Base-by-base conservation (phyloP, 805 yeast species). In the Yarrowia sp. region DNA sequence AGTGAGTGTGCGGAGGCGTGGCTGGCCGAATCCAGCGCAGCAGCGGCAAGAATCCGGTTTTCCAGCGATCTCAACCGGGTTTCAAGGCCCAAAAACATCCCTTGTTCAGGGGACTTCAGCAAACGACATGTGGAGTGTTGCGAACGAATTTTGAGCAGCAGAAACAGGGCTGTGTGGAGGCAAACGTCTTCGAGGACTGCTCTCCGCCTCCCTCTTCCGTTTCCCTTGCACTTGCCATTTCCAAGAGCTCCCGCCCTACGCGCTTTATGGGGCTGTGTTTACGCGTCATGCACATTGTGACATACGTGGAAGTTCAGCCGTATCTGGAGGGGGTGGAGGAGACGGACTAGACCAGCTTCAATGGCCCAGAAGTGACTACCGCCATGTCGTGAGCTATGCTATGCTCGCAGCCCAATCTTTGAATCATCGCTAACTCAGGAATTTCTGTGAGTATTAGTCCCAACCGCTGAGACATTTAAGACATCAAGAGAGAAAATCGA, bases 391-490 rank as follows among this genome's bases (percentile, higher is more conserved):
- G 30, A 24, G 30, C 30, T 24, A 43, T 13, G 24, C 24, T 52
- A 7, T 52, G 36, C 19, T n/a, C 38, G 6, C n/a, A 3, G 17
- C n/a, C 30, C 17, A 30, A 10, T 39, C 47, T 15, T 38, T 17
- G 67, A 47, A 30, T 47, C 43, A 40, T 24, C 44, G 39, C 68
- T 65, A 65, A 65, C 68, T 36, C 50, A 65, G 68, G 68, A 65
- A 44, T 53, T 65, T 65, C 63, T 65, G 68, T 65, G 63, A 65
- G 68, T 65, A 24, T 24, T 24, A 53, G 49, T 38, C 55, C 63
- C 64, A 58, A 60, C 66, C 19, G 40, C 40, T 43, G 53, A 44
- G 58, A 60, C 66, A 60, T 60, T 60, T 60, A 33, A 12, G 38
- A 42, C n/a, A 17, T 24, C 6, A 19, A 43, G 17, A 43, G 17